Evolutionary conservation across 352 stramenopile genomes (phyloP).

Genomic region (Globisporangium emineosum): DNA sequence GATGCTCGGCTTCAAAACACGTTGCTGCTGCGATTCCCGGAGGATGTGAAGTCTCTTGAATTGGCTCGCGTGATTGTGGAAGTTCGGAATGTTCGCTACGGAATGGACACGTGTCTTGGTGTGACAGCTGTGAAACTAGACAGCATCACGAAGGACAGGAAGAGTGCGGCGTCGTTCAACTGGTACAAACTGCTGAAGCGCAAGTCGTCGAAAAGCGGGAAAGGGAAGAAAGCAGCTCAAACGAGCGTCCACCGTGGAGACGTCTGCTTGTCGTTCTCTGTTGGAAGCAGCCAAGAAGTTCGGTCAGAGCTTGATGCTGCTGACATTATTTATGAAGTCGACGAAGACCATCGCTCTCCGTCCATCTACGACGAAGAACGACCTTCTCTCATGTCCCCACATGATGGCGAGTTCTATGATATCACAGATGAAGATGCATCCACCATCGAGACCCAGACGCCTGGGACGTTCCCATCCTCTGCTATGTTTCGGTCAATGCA

Average conservation of each 20-base stretch:
- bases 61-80: constrained; percentile 83
- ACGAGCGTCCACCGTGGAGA: constrained; percentile 71
- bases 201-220: constrained; percentile 60
- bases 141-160: constrained; percentile 74
- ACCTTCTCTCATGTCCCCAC: constrained; percentile 26
- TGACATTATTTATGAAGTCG: constrained; percentile 29
- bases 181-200: constrained; percentile 86
- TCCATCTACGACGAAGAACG: constrained; percentile 22
- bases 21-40: constrained; percentile 66
- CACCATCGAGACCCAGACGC: constrained; percentile 28
- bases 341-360: constrained; percentile 26
- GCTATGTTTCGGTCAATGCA: constrained; percentile 60
- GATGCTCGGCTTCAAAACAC: constrained; percentile 77
- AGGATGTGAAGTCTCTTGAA: constrained; percentile 53
- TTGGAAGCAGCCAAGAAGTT: constrained; percentile 81
- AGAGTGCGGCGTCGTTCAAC: constrained; percentile 78
- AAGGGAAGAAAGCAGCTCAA: constrained; percentile 35
- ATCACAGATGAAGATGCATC: constrained; percentile 42
- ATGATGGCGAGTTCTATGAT: constrained; percentile 38
- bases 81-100: constrained; percentile 81
- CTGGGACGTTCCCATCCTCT: constrained; percentile 47
- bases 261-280: constrained; percentile 75
- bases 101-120: constrained; percentile 81
- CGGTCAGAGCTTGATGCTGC: constrained; percentile 55
- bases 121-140: constrained; percentile 80